A percentile compares a stretch with the other conserved stretches of the same genome.
Evolutionary conservation across 306 rosid species (phyloP).

Genomic region (Dalbergia oliveri): DNA sequence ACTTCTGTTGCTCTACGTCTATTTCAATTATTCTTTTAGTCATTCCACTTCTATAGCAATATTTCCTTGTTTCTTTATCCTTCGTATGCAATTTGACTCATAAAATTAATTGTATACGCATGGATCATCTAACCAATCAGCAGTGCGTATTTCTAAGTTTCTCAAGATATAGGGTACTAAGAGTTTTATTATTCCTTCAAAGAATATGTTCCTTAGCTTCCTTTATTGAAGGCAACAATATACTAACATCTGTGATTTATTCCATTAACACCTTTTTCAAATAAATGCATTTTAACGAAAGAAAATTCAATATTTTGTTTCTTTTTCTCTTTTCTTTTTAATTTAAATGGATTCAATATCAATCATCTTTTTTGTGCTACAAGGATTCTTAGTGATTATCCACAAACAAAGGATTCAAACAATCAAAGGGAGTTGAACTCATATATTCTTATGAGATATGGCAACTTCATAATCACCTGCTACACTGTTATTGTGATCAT

Average conservation of each 20-base stretch:
- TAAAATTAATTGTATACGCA: not conserved
- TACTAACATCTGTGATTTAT: conserved; percentile 7
- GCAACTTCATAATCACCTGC: no score
- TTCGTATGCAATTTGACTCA: not conserved
- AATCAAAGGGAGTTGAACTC: no score
- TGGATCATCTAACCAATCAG: not conserved
- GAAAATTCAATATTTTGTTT: no score
- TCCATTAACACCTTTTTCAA: not conserved
- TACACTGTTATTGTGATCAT: not conserved
- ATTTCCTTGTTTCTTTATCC: not conserved
- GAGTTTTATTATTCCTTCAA: conserved; percentile 1
- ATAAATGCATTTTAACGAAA: no score
- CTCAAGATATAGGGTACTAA: not conserved
- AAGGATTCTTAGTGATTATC: no score
- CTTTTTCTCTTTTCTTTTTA: no score
- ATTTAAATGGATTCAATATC: no score
- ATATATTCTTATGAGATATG: no score
- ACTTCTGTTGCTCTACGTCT: not conserved
- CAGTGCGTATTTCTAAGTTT: not conserved
- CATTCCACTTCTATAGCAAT: not conserved
- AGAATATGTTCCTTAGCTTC: conserved; percentile 33
- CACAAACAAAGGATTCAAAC: no score
- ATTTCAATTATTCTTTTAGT: not conserved
- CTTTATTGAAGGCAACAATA: conserved; percentile 29
- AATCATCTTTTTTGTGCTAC: no score